phyloP scores from a whole-genome alignment of 1,139 yeast genomes.

The Candida tetrigidarum region DNA sequence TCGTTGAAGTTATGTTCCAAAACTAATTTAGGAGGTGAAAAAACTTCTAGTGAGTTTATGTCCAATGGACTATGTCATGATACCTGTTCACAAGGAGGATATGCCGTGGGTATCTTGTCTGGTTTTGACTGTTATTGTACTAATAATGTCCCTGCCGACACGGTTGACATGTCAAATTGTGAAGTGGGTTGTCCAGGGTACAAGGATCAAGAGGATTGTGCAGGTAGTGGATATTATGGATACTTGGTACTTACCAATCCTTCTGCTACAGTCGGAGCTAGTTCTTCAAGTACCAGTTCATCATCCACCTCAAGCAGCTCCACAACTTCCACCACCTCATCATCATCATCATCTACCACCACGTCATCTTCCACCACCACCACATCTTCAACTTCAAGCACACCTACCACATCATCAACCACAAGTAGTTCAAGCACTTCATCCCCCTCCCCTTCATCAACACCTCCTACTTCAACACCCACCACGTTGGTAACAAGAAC shows the following conservation, averaged over 20 bases:
- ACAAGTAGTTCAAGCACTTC: neutral
- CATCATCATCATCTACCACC: conserved; percentile 3
- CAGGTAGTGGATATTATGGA: conserved; percentile 35
- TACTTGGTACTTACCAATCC: conserved; percentile 36
- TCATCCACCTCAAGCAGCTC: neutral
- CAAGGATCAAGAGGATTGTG: conserved; percentile 35
- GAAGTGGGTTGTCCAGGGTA: conserved; percentile 55
- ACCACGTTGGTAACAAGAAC: conserved; percentile 21
- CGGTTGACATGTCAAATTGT: conserved; percentile 43
- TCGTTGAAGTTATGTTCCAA: conserved; percentile 47
- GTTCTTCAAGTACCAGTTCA: conserved; percentile 11
- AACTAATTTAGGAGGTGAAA: conserved; percentile 34
- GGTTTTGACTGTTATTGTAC: conserved; percentile 64
- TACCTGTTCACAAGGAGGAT: conserved; percentile 48
- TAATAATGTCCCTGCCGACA: conserved; percentile 48
- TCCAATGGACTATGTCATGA: conserved; percentile 60
- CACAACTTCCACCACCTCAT: neutral
- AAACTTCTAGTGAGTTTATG: conserved; percentile 32
- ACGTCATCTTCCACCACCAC: conserved; percentile 10
- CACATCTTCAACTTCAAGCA: neutral
- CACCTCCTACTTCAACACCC: conserved; percentile 5
- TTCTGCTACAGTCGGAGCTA: conserved; percentile 22
- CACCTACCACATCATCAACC: conserved; percentile 1
- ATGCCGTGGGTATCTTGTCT: conserved; percentile 59
- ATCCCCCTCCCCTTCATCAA: conserved; percentile 7